Evolutionary conservation across 2,329 filamentous ascomycete genomes (phyloP), one percentile per base, ranked within the genome.

Genomic region (Fusarium armeniacum): DNA sequence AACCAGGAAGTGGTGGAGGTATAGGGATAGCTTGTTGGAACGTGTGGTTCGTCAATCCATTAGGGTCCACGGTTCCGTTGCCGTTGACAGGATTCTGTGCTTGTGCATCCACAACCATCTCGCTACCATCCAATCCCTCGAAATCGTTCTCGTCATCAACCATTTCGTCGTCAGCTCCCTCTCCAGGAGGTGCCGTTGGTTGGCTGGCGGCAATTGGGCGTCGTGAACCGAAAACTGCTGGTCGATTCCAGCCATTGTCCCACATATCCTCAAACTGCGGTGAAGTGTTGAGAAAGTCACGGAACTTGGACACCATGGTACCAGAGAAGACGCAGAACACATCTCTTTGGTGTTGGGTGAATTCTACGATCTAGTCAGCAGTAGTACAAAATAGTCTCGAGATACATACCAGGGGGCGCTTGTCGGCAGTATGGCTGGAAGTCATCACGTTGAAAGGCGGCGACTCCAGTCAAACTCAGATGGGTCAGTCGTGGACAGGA

Each of bases 291-390:
- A 99, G 85, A 76, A 94, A 92, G 30, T 90, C 86, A 43, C 95
- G 91, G 28, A 99, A 87, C 41, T 88, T 87, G 43, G 84, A 83
- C 3, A 99, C 95, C 58, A 94, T 94, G 28, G 88, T 86, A 8
- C 96, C 95, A 3, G 94, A 98, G 79, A 99, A 99, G 56, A 99
- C 96, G 76, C 96, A 99, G 78, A 99, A 99, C 10, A 98, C 93
- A 54, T 95, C 91, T 67, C 96, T 90, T 79, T 99, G 96, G 76
- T 98, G 94, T 47, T 95, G 92, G 20, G 94, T 98, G 78, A 99
- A 99, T 80, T 98, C 96, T 90, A 58, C 5, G 13, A 32, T 20
- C 7, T 12, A 24, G 65, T 81, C 57, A 82, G 77, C 51, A 59
- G 41, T 15, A 28, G 49, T 11, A 36, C 5, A 24, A n/a, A 12